Conservation (phyloP, 1,139 yeast genomes). For the Sugiyamaella paludigena region DNA sequence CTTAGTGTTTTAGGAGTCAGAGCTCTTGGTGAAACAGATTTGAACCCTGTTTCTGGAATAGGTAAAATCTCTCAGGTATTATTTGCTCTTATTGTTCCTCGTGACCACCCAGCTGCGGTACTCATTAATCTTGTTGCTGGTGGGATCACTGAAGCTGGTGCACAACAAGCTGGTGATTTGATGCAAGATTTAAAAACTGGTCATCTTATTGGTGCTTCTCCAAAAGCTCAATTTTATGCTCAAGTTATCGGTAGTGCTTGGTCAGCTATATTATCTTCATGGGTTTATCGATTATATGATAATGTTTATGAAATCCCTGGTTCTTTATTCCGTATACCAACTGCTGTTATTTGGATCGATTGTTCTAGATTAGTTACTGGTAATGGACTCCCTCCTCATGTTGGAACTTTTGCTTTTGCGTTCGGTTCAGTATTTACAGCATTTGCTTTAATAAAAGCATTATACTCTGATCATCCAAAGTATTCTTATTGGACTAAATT, state of each 20-base stretch:
- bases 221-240: conserved; percentile 85
- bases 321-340: conserved; percentile 77
- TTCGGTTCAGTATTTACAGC: conserved; percentile 69
- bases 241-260: conserved; percentile 84
- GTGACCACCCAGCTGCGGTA: conserved; percentile 72
- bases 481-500: conserved; percentile 49
- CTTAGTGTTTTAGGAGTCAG: conserved; percentile 85
- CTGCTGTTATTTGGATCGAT: conserved; percentile 95
- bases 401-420: conserved; percentile 58
- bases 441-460: conserved; percentile 52
- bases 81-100: conserved; percentile 80
- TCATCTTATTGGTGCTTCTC: conserved; percentile 86
- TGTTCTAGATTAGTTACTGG: conserved; percentile 93
- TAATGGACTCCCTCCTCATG: conserved; percentile 80
- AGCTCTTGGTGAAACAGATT: conserved; percentile 93
- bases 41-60: conserved; percentile 95
- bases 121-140: conserved; percentile 89
- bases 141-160: conserved; percentile 97
- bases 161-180: conserved; percentile 97
- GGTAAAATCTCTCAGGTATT: conserved; percentile 89
- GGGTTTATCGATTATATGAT: conserved; percentile 81
- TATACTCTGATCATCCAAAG: conserved; percentile 34
- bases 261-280: conserved; percentile 73
- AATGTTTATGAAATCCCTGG: conserved; percentile 82
- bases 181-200: conserved; percentile 98